A percentile compares a stretch with the other conserved stretches of the same genome.
Evolutionary conservation across 768 basidiomycete species (phyloP).

Genomic region (Tulasnella sp.): DNA sequence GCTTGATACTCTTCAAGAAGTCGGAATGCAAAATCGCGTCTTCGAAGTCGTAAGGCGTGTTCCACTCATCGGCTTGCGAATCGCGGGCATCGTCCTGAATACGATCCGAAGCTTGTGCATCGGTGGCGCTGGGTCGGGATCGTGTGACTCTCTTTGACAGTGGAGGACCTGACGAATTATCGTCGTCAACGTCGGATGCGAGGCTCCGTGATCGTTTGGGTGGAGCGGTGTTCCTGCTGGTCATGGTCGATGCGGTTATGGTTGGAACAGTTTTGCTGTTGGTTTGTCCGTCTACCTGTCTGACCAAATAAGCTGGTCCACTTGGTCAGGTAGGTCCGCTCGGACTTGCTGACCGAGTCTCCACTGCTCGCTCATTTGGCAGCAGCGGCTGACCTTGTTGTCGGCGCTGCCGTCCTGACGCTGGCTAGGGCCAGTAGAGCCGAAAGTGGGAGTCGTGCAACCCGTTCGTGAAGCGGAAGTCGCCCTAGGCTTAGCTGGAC

Average conservation of each 20-base stretch:
- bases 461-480: background rate
- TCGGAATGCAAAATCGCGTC: background rate
- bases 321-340: too few species aligned
- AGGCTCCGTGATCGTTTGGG: background rate
- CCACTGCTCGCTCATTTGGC: background rate
- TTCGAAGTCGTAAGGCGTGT: background rate
- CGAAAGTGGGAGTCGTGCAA: background rate
- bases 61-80: background rate
- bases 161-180: background rate
- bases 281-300: background rate
- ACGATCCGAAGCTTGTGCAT: background rate
- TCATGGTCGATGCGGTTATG: background rate
- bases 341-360: too few species aligned
- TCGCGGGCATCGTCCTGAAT: background rate
- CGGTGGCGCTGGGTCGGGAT: background rate
- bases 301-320: too few species aligned
- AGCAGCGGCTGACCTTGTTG: background rate
- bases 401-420: background rate
- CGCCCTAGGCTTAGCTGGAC: background rate
- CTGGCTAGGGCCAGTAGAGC: background rate
- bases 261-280: background rate
- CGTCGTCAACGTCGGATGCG: background rate
- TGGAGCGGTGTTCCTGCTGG: background rate
- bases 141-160: background rate
- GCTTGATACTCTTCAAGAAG: background rate